Percentiles rank a stretch among this genome's conserved stretches.
Conservation (phyloP, 805 yeast species). For the Candida adriatica region DNA sequence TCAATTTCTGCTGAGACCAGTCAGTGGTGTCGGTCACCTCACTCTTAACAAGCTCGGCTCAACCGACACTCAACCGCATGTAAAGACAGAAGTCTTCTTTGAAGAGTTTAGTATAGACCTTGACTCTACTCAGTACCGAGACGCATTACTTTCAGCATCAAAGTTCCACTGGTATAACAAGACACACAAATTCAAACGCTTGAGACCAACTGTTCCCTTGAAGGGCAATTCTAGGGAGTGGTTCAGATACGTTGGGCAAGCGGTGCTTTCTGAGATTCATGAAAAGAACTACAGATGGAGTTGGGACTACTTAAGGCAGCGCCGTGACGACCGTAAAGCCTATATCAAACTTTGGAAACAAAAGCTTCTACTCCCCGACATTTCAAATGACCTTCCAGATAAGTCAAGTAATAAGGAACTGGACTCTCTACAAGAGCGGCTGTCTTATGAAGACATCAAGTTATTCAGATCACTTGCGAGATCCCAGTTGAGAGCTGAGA, state of each 20-base stretch:
- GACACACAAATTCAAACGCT: constrained; percentile 65
- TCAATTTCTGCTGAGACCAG: constrained; percentile 74
- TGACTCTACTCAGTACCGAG: constrained; percentile 80
- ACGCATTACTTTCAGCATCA: constrained; percentile 73
- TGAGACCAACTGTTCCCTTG: constrained; percentile 50
- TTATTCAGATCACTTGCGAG: constrained; percentile 80
- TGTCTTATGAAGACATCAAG: constrained; percentile 73
- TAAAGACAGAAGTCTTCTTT: constrained; percentile 68
- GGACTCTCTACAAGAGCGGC: constrained; percentile 46
- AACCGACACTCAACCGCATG: constrained; percentile 60
- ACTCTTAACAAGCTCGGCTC: constrained; percentile 76
- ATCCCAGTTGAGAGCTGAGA: constrained; percentile 55
- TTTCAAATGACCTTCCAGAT: constrained; percentile 27
- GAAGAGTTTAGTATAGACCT: constrained; percentile 85
- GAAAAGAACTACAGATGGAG: constrained; percentile 77
- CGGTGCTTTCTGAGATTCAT: constrained; percentile 73
- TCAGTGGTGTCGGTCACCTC: constrained; percentile 79
- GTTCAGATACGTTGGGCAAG: constrained; percentile 76
- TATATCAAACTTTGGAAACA: constrained; percentile 66
- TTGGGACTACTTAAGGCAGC: constrained; percentile 71
- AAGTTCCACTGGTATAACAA: constrained; percentile 71
- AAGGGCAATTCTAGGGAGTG: constrained; percentile 68
- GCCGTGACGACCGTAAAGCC: constrained; percentile 64
- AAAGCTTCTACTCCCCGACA: constrained; percentile 35
- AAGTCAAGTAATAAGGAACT: constrained; percentile 34